A percentile compares a stretch with the other conserved stretches of the same genome.
phyloP scores from a whole-genome alignment of 2,329 filamentous ascomycete genomes.

The Ascochyta clinopodiicola region DNA sequence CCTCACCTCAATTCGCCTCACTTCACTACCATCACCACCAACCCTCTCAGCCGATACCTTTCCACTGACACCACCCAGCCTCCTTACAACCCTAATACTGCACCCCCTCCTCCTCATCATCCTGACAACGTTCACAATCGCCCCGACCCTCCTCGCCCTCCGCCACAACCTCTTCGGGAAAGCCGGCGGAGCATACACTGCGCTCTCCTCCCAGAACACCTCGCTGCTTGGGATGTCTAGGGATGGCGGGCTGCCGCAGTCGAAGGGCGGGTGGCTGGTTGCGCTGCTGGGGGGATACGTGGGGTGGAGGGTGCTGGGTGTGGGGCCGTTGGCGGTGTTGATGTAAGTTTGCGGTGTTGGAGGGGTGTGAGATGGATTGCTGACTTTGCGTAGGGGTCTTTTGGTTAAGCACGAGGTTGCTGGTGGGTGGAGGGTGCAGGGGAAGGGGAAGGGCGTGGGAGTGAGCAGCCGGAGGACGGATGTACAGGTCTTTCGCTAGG shows the following conservation, averaged over 20 bases:
- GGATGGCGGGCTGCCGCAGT: not conserved
- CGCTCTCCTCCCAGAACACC: not conserved
- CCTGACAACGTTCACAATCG: slow-evolving; percentile 11
- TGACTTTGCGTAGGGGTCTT: not conserved
- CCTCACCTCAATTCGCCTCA: no score
- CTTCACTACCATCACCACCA: no score
- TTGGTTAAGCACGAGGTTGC: not conserved
- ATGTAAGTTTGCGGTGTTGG: not conserved
- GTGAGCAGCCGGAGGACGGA: slow-evolving; percentile 5
- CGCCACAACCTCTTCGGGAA: not conserved
- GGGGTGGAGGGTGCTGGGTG: slow-evolving; percentile 5
- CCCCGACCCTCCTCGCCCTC: slow-evolving; percentile 3
- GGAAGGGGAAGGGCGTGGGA: not conserved
- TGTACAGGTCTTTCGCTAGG: slow-evolving; percentile 1
- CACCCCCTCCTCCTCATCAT: slow-evolving; percentile 2
- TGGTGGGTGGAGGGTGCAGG: not conserved
- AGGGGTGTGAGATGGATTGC: not conserved
- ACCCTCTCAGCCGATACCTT: not conserved
- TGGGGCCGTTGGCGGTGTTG: not conserved
- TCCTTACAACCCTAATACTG: not conserved
- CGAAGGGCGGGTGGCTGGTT: not conserved
- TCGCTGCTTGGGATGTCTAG: not conserved
- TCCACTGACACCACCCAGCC: not conserved
- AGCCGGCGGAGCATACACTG: not conserved
- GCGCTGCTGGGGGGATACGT: not conserved